phyloP scores from a whole-genome alignment of 345 rosid species.

The Sonneratia alba region DNA sequence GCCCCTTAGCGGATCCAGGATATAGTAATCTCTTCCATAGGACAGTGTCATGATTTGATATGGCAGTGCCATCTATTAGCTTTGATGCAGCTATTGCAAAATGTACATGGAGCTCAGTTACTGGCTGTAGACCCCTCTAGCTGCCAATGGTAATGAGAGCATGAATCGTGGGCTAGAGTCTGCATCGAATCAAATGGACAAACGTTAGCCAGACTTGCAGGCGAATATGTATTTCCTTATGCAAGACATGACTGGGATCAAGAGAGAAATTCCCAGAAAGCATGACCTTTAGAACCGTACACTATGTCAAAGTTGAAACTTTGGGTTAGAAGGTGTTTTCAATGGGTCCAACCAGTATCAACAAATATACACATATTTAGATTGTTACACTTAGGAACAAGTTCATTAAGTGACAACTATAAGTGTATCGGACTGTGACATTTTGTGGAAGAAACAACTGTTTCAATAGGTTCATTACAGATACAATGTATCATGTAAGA shows the following conservation, averaged over 20 bases:
- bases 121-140: constrained; percentile 14
- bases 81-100: neutral
- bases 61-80: neutral
- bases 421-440: too few relatives aligned
- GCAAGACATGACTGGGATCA: neutral
- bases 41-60: neutral
- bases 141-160: constrained; percentile 26
- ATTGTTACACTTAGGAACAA: too few relatives aligned
- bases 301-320: too few relatives aligned
- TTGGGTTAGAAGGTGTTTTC: too few relatives aligned
- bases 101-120: neutral
- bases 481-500: too few relatives aligned
- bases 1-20: neutral
- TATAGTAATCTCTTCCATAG: neutral
- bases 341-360: neutral
- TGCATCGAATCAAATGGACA: constrained; percentile 22
- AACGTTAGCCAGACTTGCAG: constrained; percentile 4
- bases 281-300: neutral
- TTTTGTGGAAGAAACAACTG: too few relatives aligned
- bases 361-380: too few relatives aligned
- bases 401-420: too few relatives aligned
- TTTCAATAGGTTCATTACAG: too few relatives aligned
- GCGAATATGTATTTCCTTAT: neutral
- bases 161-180: constrained; percentile 78
- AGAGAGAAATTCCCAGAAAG: neutral